A percentile compares a stretch with the other conserved stretches of the same genome.
Evolutionary conservation across 257 asterid species (phyloP).

Genomic region (Agastache rugosa): DNA sequence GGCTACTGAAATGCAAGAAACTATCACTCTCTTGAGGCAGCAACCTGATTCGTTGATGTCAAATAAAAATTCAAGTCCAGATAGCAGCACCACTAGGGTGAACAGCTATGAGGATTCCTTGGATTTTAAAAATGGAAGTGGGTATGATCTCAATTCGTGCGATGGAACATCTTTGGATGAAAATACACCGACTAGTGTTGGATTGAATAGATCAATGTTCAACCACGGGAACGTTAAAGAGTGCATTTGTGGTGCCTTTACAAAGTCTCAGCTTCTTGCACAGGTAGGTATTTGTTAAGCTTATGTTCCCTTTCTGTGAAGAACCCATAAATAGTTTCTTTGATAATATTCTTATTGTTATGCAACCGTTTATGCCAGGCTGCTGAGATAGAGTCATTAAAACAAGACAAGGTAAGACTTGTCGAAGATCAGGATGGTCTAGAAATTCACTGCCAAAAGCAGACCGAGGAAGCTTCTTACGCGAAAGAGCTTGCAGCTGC

Average conservation of each 20-base stretch:
- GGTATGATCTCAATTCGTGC: slow-evolving; percentile 39
- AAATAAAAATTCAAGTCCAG: slow-evolving; percentile 46
- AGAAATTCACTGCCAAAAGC: slow-evolving; percentile 61
- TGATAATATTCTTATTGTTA: slow-evolving; percentile 14
- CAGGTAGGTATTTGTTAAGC: slow-evolving; percentile 49
- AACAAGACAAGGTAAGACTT: slow-evolving; percentile 67
- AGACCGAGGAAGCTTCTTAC: slow-evolving; percentile 72
- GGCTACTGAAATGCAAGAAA: slow-evolving; percentile 72
- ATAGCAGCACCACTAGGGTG: slow-evolving; percentile 37
- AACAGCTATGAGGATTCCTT: slow-evolving; percentile 46
- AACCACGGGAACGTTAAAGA: slow-evolving; percentile 46
- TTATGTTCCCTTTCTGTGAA: not conserved
- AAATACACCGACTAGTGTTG: slow-evolving; percentile 60
- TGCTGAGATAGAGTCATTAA: slow-evolving; percentile 76
- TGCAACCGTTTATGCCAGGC: slow-evolving; percentile 49
- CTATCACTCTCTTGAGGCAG: slow-evolving; percentile 57
- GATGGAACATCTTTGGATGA: slow-evolving; percentile 53
- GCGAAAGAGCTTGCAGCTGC: slow-evolving; percentile 87
- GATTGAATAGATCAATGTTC: slow-evolving; percentile 47
- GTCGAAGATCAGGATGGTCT: slow-evolving; percentile 66
- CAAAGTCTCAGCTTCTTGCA: slow-evolving; percentile 58
- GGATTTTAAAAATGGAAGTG: slow-evolving; percentile 40
- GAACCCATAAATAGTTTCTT: not conserved
- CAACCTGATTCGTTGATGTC: slow-evolving; percentile 58
- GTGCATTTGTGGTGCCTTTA: slow-evolving; percentile 45